Percentiles rank a stretch among this genome's conserved stretches.
Conservation (phyloP, 2,329 filamentous ascomycete genomes). For the Aspergillus quadricinctus region DNA sequence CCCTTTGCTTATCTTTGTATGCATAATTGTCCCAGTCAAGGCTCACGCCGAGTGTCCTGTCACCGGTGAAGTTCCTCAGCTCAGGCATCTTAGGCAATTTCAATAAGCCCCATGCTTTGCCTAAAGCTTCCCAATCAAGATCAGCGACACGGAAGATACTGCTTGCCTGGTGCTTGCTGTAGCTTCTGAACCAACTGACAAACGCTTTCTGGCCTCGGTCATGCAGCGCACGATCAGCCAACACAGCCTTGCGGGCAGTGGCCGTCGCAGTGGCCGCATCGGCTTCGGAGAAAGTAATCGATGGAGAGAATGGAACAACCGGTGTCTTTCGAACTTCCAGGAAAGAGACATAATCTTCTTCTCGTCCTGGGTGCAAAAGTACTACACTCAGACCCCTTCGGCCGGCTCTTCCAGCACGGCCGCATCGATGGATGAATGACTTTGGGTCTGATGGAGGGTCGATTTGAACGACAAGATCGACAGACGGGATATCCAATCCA, state of each 20-base stretch:
- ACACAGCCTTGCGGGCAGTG: conserved; percentile 56
- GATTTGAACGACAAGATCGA: conserved; percentile 85
- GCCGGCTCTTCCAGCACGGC: conserved; percentile 60
- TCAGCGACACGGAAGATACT: conserved; percentile 84
- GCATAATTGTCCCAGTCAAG: conserved; percentile 62
- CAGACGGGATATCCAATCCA: conserved; percentile 85
- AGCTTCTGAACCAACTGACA: conserved; percentile 87
- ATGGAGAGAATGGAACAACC: conserved; percentile 59
- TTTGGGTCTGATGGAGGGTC: conserved; percentile 86
- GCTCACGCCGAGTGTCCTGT: conserved; percentile 55
- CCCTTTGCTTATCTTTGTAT: conserved; percentile 68
- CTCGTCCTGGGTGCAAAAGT: conserved; percentile 76
- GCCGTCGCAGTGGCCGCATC: conserved; percentile 58
- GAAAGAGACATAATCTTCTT: conserved; percentile 88
- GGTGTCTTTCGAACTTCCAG: conserved; percentile 84
- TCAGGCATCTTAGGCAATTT: conserved; percentile 93
- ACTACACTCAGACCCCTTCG: conserved; percentile 77
- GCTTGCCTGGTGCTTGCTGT: conserved; percentile 82
- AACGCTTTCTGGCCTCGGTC: conserved; percentile 90
- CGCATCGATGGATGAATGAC: conserved; percentile 66
- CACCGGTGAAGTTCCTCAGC: conserved; percentile 66
- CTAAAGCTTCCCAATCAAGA: conserved; percentile 80
- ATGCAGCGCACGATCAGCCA: conserved; percentile 63
- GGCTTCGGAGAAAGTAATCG: conserved; percentile 55
- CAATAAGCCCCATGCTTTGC: conserved; percentile 78